These are phyloP conservation scores for Bondarzewia mesenterica DNA, from an alignment of 1,284 basidiomycete genomes.

Conservation along the genomic window DNA sequence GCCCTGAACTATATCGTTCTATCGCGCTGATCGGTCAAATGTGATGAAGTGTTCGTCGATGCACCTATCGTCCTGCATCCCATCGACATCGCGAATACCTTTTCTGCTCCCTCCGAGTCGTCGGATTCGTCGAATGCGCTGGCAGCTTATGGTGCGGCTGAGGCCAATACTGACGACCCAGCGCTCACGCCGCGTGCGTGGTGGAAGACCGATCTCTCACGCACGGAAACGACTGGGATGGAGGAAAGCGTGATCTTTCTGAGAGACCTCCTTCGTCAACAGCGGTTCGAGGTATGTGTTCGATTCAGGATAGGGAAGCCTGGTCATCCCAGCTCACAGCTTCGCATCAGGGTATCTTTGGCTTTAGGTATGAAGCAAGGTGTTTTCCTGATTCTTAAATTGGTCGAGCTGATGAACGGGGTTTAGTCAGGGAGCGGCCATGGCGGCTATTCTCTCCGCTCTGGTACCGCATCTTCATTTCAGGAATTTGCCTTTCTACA, in stretches of 20 bases:
- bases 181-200: slow-evolving; percentile 70
- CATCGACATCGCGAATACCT: slow-evolving; percentile 46
- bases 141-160: slow-evolving; percentile 48
- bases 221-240: slow-evolving; percentile 46
- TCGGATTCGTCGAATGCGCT: slow-evolving; percentile 21
- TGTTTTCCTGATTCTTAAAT: slow-evolving; percentile 2
- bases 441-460: slow-evolving; percentile 70
- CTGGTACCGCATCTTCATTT: slow-evolving; percentile 41
- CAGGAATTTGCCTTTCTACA: neutral
- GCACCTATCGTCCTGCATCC: slow-evolving; percentile 69
- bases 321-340: neutral
- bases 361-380: slow-evolving; percentile 56
- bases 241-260: slow-evolving; percentile 45
- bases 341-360: slow-evolving; percentile 63
- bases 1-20: slow-evolving; percentile 1
- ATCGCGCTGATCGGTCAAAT: neutral
- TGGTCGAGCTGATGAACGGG: neutral
- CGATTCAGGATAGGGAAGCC: neutral
- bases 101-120: slow-evolving; percentile 26
- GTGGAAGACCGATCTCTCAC: slow-evolving; percentile 56
- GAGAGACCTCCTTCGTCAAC: slow-evolving; percentile 39
- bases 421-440: slow-evolving; percentile 72
- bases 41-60: slow-evolving; percentile 66
- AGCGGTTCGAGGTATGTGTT: slow-evolving; percentile 48
- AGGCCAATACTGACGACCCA: slow-evolving; percentile 45